Percentiles rank a stretch among this genome's conserved stretches.
Evolutionary conservation across 2,329 filamentous ascomycete genomes (phyloP).

Genomic region (Tolypocladium capitatum): DNA sequence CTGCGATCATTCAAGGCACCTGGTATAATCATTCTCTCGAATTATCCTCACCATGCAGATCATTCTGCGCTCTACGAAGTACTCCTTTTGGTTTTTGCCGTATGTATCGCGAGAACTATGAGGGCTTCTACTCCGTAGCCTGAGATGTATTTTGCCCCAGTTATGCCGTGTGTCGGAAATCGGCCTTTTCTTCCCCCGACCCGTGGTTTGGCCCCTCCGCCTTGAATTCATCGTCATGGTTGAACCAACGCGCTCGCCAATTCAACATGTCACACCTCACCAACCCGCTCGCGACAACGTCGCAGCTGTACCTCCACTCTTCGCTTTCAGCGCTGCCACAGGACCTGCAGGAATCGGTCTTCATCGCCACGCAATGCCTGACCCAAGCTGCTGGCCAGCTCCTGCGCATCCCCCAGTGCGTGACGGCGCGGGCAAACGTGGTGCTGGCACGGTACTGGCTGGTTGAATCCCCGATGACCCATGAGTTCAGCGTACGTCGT

Average conservation of each 20-base stretch:
- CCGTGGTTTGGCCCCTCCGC: not conserved
- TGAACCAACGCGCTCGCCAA: not conserved
- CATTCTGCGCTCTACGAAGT: too few species aligned
- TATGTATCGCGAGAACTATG: not conserved
- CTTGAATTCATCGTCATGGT: not conserved
- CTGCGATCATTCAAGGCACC: too few species aligned
- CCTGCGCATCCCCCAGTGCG: conserved; percentile 70
- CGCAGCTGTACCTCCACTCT: conserved; percentile 49
- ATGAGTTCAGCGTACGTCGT: conserved; percentile 40
- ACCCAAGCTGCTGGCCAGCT: conserved; percentile 71
- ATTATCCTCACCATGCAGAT: too few species aligned
- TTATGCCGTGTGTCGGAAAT: not conserved
- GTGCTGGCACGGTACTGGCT: conserved; percentile 73
- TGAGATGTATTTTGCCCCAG: not conserved
- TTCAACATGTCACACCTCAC: conserved; percentile 44
- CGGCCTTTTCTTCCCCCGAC: too few species aligned
- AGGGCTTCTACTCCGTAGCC: not conserved
- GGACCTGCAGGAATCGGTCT: conserved; percentile 59
- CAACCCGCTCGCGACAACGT: conserved; percentile 60
- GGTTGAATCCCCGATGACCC: conserved; percentile 37
- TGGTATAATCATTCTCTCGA: too few species aligned
- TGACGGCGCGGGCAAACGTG: conserved; percentile 75
- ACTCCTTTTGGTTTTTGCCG: too few species aligned
- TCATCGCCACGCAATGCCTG: conserved; percentile 57
- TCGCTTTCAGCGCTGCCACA: conserved; percentile 45